Conservation (phyloP, 371 early-diverging fungal species). For the Mortierella polycephala region DNA sequence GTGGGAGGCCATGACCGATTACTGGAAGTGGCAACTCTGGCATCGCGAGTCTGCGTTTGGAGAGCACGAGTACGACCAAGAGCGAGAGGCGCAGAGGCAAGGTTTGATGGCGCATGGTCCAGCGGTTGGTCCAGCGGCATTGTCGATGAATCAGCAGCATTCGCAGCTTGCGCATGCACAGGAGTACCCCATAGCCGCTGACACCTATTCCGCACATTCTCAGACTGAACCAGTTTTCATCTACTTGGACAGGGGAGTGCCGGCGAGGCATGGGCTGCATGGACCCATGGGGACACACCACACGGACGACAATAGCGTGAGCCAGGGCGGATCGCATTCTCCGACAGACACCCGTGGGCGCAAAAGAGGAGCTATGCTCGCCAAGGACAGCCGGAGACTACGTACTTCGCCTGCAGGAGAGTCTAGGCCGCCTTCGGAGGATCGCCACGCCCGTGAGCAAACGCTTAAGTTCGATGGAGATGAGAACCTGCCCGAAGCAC, state of each 20-base stretch:
- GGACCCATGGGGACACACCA: too few relatives aligned
- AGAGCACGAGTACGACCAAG: slow-evolving; percentile 13
- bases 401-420: neutral
- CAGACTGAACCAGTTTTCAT: too few relatives aligned
- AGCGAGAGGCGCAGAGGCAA: slow-evolving; percentile 2
- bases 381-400: slow-evolving; percentile 17
- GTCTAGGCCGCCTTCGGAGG: slow-evolving; percentile 7
- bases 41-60: slow-evolving; percentile 8
- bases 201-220: too few relatives aligned
- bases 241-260: too few relatives aligned
- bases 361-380: slow-evolving; percentile 6
- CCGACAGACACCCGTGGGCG: too few relatives aligned
- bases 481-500: slow-evolving; percentile 1
- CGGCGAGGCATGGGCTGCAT: too few relatives aligned
- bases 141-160: slow-evolving; percentile 8
- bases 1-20: slow-evolving; percentile 10
- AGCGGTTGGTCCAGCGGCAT: neutral
- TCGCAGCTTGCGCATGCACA: neutral
- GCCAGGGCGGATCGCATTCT: slow-evolving; percentile 1
- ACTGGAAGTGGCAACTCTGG: slow-evolving; percentile 15
- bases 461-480: slow-evolving; percentile 6
- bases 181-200: too few relatives aligned
- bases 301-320: neutral
- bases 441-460: slow-evolving; percentile 24
- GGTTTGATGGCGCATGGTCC: neutral